These are phyloP conservation scores for Asterophora lycoperdoides DNA, from an alignment of 768 basidiomycete genomes.

Conservation along the genomic window DNA sequence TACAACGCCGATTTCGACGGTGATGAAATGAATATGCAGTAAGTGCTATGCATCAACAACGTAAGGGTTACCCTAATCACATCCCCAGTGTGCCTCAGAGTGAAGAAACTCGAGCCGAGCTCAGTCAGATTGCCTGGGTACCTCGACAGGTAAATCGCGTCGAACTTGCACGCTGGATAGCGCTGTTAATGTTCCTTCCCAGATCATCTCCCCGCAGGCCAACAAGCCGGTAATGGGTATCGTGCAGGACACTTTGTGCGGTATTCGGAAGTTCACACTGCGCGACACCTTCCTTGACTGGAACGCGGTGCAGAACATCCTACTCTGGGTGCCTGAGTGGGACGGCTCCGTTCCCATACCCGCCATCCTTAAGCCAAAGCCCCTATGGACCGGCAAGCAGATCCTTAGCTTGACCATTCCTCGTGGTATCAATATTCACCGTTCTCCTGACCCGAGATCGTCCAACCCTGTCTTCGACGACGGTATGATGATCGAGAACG, in stretches of 20 bases:
- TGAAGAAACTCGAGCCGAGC: slow-evolving; percentile 95
- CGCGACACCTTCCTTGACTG: slow-evolving; percentile 95
- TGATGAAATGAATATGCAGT: slow-evolving; percentile 99
- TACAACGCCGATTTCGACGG: slow-evolving; percentile 99
- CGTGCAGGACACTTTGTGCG: slow-evolving; percentile 97
- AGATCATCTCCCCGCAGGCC: slow-evolving; percentile 99
- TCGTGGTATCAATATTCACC: slow-evolving; percentile 89
- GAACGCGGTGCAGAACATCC: slow-evolving; percentile 93
- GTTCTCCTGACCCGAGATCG: slow-evolving; percentile 74
- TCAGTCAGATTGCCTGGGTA: slow-evolving; percentile 99
- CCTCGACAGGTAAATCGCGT: slow-evolving; percentile 72
- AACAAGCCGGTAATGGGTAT: slow-evolving; percentile 99
- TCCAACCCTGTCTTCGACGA: slow-evolving; percentile 86
- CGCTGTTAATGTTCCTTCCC: slow-evolving; percentile 3
- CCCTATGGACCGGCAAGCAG: slow-evolving; percentile 98
- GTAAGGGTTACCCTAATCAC: slow-evolving; percentile 7
- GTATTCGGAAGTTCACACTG: slow-evolving; percentile 94
- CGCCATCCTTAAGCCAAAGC: slow-evolving; percentile 93
- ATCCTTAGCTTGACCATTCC: slow-evolving; percentile 90
- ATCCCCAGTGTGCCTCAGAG: slow-evolving; percentile 84
- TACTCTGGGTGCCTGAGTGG: slow-evolving; percentile 98
- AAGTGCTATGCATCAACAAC: slow-evolving; percentile 36
- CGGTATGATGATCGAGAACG: slow-evolving; percentile 95
- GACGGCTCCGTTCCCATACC: slow-evolving; percentile 91
- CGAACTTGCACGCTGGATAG: neutral